A percentile compares a stretch with the other conserved stretches of the same genome.
These are phyloP conservation scores for Debaryomyces fabryi DNA, from an alignment of 1,139 yeast genomes.

Conservation along the genomic window DNA sequence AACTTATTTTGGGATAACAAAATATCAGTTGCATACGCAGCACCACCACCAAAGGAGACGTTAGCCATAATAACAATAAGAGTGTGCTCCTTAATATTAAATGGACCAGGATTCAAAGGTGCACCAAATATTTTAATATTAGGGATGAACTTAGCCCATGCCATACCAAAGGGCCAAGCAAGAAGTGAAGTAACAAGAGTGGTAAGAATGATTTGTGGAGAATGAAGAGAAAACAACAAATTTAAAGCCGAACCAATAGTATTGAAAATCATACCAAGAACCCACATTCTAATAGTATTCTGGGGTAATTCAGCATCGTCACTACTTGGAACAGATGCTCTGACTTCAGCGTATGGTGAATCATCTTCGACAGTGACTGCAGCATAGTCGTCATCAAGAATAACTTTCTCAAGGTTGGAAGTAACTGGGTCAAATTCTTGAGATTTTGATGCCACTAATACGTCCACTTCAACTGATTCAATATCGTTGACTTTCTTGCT, in stretches of 20 bases:
- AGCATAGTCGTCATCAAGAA: constrained; percentile 46
- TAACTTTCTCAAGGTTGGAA: constrained; percentile 27
- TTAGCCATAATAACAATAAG: constrained; percentile 19
- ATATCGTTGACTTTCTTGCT: neutral
- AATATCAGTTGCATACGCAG: constrained; percentile 31
- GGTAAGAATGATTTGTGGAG: constrained; percentile 56
- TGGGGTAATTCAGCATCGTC: constrained; percentile 61
- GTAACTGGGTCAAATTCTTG: constrained; percentile 42
- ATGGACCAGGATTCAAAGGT: constrained; percentile 57
- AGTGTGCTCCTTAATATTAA: constrained; percentile 65
- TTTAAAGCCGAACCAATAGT: constrained; percentile 62
- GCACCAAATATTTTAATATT: constrained; percentile 21
- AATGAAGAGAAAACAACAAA: constrained; percentile 51
- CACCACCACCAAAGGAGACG: constrained; percentile 9
- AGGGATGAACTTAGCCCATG: constrained; percentile 55
- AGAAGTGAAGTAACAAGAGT: constrained; percentile 59
- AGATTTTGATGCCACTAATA: constrained; percentile 26
- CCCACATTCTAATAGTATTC: constrained; percentile 67
- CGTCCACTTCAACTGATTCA: constrained; percentile 2
- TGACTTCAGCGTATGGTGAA: constrained; percentile 69
- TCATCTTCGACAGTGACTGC: constrained; percentile 50
- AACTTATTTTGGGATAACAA: constrained; percentile 46
- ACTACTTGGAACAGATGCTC: constrained; percentile 66
- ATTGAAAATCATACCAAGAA: constrained; percentile 52
- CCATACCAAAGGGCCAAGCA: constrained; percentile 64